Evolutionary conservation across 345 rosid species (phyloP), one percentile per base, ranked within the genome.

Genomic region (Theobroma cacao): DNA sequence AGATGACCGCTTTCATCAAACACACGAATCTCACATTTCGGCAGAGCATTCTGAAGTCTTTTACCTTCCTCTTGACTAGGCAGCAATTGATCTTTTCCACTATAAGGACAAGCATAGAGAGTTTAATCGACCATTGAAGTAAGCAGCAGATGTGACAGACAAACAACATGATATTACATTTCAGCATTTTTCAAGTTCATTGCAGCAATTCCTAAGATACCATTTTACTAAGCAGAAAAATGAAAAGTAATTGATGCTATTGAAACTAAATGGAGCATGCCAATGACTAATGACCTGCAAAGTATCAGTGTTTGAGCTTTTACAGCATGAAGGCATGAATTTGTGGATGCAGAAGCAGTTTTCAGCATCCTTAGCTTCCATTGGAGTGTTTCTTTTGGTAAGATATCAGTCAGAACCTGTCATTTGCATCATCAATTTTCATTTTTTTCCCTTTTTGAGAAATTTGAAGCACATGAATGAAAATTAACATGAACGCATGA

Each of bases 351-450:
- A 56, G 95, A 81, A 82, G 91, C 91, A 80, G 89, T 80, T 76
- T 82, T 84, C 33, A 90, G 90, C 86, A 95, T 70, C 60, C 83
- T 84, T 77, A 95, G 87, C 87, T 91, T 93, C 98, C 97, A 95
- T 4, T 79, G 82, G 82, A 95, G 87, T 24, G 97, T 90, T 63
- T 89, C 90, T 82, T 83, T 91, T 0, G 95, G 90, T 55, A 92
- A 80, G 43, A 91, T 83, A 73, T 81, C 88, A 34, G 79, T 53
- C 76, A 90, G 81, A 80, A 85, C 87, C 99, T 95, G 92, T 45
- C 17, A 45, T 45, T 45, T 45, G 17, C 12, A 45, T 45, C 3
- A 45, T 45, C 17, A 8, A 11, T 45, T 45, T 13, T 45, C 50
- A 45, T 2, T 45, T 12, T 45, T 45, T 13, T n/a, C n/a, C 17